Evolutionary conservation across 1,284 basidiomycete species (phyloP).

Genomic region (Moniliophthora roreri): DNA sequence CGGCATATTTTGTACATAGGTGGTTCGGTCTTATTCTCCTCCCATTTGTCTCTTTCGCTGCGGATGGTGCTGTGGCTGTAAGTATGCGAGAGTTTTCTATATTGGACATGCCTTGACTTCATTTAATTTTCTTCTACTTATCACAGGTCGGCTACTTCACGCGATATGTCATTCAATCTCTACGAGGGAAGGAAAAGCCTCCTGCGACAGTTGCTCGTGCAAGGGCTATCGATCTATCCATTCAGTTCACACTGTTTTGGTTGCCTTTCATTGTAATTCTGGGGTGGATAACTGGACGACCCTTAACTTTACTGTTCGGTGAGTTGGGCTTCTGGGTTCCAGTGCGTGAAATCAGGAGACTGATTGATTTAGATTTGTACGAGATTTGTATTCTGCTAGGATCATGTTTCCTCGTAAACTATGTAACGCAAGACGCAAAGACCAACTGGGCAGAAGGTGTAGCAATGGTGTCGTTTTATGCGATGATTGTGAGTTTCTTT

Average conservation of each 20-base stretch:
- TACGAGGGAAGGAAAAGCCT: constrained; percentile 2
- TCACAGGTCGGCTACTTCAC: constrained; percentile 8
- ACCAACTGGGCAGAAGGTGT: constrained; percentile 47
- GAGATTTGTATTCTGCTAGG: constrained; percentile 42
- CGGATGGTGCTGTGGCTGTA: constrained; percentile 40
- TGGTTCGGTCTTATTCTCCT: constrained; percentile 49
- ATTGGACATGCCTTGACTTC: constrained; percentile 16
- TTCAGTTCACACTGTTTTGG: constrained; percentile 15
- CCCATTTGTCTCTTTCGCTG: constrained; percentile 47
- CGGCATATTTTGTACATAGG: constrained; percentile 18
- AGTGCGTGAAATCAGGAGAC: not conserved
- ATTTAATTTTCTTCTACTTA: too few relatives aligned
- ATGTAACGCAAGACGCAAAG: constrained; percentile 46
- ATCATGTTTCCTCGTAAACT: constrained; percentile 48
- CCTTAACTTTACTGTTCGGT: constrained; percentile 37
- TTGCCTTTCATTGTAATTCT: constrained; percentile 13
- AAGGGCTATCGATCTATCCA: constrained; percentile 13
- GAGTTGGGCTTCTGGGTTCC: not conserved
- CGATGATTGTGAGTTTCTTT: constrained; percentile 41
- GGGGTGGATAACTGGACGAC: constrained; percentile 8
- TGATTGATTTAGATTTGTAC: constrained; percentile 34
- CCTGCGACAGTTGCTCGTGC: constrained; percentile 32
- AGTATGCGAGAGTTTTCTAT: too few relatives aligned
- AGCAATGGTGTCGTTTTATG: constrained; percentile 41
- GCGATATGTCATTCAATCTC: constrained; percentile 17